These are phyloP conservation scores for Apiospora hydei DNA, from an alignment of 2,329 filamentous ascomycete species.

Conservation along the genomic window DNA sequence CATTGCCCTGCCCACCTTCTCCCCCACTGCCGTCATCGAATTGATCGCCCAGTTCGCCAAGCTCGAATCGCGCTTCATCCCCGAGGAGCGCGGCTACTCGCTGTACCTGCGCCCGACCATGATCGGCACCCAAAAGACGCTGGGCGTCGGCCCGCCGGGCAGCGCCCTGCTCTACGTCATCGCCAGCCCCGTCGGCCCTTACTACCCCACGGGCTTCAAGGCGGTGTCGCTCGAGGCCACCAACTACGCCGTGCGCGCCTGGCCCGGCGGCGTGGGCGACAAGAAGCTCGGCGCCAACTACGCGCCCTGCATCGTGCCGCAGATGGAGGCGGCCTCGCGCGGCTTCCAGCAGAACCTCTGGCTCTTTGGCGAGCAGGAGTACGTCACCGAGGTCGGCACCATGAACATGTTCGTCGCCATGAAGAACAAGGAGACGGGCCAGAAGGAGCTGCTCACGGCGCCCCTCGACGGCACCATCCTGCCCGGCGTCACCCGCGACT, in stretches of 20 bases:
- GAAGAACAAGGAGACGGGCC: constrained; percentile 83
- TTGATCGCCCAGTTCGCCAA: constrained; percentile 82
- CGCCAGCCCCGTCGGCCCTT: constrained; percentile 93
- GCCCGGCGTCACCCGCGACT: constrained; percentile 93
- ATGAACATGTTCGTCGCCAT: constrained; percentile 98
- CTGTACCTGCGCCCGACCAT: constrained; percentile 95
- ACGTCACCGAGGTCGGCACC: constrained; percentile 94
- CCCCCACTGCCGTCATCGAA: constrained; percentile 75
- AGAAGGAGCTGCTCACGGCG: constrained; percentile 93
- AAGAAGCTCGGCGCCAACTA: constrained; percentile 99
- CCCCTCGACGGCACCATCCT: constrained; percentile 96
- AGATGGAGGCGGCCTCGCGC: constrained; percentile 86
- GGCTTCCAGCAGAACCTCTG: constrained; percentile 99
- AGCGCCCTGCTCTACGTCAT: constrained; percentile 94
- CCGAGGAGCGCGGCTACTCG: constrained; percentile 85
- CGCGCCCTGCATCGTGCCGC: constrained; percentile 97
- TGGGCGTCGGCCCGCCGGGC: constrained; percentile 91
- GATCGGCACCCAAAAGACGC: constrained; percentile 94
- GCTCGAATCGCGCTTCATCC: constrained; percentile 89
- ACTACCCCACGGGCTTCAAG: constrained; percentile 99
- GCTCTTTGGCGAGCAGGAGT: constrained; percentile 96
- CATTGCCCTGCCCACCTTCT: constrained; percentile 91
- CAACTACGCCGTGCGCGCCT: constrained; percentile 94
- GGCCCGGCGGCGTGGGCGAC: constrained; percentile 96
- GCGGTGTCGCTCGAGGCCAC: constrained; percentile 94